These are phyloP conservation scores for Bipolaris oryzae DNA, from an alignment of 2,329 filamentous ascomycete genomes.

Conservation along the genomic window DNA sequence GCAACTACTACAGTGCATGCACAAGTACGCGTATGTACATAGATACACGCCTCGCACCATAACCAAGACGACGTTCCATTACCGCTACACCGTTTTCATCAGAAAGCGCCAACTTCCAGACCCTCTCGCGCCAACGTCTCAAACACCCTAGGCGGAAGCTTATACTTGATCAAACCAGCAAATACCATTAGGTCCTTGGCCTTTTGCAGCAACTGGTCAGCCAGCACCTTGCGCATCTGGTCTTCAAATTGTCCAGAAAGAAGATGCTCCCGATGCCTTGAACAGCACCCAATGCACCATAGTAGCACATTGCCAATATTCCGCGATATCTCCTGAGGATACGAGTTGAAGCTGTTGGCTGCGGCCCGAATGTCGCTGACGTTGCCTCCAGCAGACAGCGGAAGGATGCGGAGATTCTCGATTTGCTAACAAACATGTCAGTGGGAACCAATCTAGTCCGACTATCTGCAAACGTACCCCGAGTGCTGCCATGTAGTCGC, in stretches of 20 bases:
- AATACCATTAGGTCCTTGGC: conserved; percentile 92
- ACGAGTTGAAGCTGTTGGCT: conserved; percentile 78
- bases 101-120: conserved; percentile 42
- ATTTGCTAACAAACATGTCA: conserved; percentile 65
- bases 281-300: conserved; percentile 90
- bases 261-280: conserved; percentile 71
- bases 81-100: not conserved
- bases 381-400: conserved; percentile 75
- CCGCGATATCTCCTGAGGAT: conserved; percentile 81
- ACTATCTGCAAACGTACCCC: conserved; percentile 61
- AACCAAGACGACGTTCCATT: not conserved
- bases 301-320: conserved; percentile 90
- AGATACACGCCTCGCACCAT: no score
- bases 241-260: conserved; percentile 75
- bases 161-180: conserved; percentile 88
- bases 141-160: conserved; percentile 84
- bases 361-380: conserved; percentile 78
- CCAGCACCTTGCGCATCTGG: conserved; percentile 58
- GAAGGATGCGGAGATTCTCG: conserved; percentile 75
- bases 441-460: not conserved
- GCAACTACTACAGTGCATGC: not conserved
- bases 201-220: conserved; percentile 75
- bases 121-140: conserved; percentile 85
- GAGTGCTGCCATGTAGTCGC: conserved; percentile 65
- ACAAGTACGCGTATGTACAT: no score